Evolutionary conservation across 306 rosid species (phyloP).

Genomic region (Neltuma alba): DNA sequence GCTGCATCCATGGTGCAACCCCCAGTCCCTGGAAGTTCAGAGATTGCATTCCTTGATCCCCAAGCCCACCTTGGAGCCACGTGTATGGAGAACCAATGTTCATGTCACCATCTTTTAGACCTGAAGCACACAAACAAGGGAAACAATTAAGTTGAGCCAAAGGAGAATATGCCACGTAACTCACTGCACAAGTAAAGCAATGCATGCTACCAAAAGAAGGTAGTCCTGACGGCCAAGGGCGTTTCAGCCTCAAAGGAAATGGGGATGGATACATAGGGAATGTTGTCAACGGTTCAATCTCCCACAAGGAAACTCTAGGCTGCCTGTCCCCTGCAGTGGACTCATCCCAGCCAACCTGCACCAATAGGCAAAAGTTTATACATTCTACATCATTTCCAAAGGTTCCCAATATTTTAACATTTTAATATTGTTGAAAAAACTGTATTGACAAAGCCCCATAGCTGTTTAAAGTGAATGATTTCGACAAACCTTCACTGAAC

Average conservation of each 20-base stretch:
- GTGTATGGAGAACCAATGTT: constrained; percentile 61
- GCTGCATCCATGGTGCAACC: constrained; percentile 88
- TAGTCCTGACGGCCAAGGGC: constrained; percentile 91
- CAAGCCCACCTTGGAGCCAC: constrained; percentile 82
- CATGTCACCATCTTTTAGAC: constrained; percentile 76
- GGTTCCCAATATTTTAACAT: neutral
- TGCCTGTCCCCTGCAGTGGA: constrained; percentile 94
- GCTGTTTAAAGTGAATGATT: constrained; percentile 32
- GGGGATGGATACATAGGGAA: constrained; percentile 93
- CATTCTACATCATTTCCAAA: constrained; percentile 13
- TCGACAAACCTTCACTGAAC: constrained; percentile 74
- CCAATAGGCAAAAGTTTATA: constrained; percentile 25
- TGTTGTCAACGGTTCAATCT: constrained; percentile 88
- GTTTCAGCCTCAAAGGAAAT: constrained; percentile 79
- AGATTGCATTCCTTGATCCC: constrained; percentile 78
- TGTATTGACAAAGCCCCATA: constrained; percentile 26
- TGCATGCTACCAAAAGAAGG: constrained; percentile 72
- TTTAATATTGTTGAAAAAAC: constrained; percentile 27
- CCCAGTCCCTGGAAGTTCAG: constrained; percentile 80
- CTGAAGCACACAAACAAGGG: constrained; percentile 43
- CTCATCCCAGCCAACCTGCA: constrained; percentile 97
- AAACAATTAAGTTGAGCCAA: neutral
- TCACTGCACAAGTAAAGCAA: constrained; percentile 14
- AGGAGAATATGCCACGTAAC: constrained; percentile 13
- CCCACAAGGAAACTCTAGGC: constrained; percentile 95